phyloP scores from a whole-genome alignment of 2,329 filamentous ascomycete species.

The Dothistroma septosporum region DNA sequence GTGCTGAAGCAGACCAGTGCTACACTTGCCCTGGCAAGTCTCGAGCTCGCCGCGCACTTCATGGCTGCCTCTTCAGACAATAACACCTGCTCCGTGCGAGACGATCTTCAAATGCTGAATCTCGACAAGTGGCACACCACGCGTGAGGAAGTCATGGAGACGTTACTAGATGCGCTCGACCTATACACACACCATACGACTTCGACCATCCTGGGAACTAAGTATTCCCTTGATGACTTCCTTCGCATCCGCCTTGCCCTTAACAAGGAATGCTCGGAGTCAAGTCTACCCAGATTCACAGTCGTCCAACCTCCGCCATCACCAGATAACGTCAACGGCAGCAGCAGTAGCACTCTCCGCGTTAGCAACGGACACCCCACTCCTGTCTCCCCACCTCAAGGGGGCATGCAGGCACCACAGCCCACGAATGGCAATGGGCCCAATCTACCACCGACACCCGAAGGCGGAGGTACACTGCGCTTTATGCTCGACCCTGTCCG shows the following conservation, averaged over 20 bases:
- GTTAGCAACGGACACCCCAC: conserved; percentile 35
- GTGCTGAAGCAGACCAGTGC: conserved; percentile 84
- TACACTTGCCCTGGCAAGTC: conserved; percentile 76
- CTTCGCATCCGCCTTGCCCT: conserved; percentile 82
- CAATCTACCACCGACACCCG: conserved; percentile 22
- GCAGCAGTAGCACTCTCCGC: conserved; percentile 28
- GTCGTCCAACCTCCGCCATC: conserved; percentile 25
- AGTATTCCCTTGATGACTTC: conserved; percentile 71
- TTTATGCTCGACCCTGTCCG: conserved; percentile 82
- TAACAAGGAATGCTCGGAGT: conserved; percentile 71
- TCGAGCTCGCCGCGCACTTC: conserved; percentile 75
- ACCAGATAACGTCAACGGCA: conserved; percentile 33
- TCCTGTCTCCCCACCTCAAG: conserved; percentile 32
- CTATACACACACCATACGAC: conserved; percentile 82
- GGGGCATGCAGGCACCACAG: conserved; percentile 18
- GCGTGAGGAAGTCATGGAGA: conserved; percentile 59
- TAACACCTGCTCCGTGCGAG: conserved; percentile 19
- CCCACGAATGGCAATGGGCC: conserved; percentile 12
- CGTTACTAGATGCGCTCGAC: conserved; percentile 83
- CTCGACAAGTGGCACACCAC: conserved; percentile 46
- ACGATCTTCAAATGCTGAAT: conserved; percentile 39
- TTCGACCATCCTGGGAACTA: conserved; percentile 67
- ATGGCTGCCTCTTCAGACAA: conserved; percentile 24
- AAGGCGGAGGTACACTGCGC: conserved; percentile 63
- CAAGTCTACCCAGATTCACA: conserved; percentile 60